Base-by-base conservation (phyloP, 192 early-diverging fungal species). In the Chytriomyces sp. region DNA sequence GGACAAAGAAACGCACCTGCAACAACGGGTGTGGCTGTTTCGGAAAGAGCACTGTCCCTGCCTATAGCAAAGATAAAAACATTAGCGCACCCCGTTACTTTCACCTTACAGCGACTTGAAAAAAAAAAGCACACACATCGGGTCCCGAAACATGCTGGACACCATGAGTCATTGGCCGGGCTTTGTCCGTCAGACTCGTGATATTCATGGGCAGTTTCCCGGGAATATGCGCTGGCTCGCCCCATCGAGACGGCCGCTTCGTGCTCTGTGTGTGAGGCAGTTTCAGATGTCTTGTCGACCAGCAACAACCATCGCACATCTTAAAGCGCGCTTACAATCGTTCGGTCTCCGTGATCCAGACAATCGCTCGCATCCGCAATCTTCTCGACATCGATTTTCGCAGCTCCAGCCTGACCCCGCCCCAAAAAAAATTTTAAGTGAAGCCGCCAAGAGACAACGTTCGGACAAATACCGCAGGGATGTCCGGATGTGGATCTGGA, bases 21-120 rank as follows among this genome's bases (percentile, higher is more conserved):
- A 72, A 59, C 16, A 71, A 20, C 16, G 59, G 78, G 45, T 79
- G 64, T 44, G 63, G 48, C 44, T 28, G 61, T 48, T 75, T 48
- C 5, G 81, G 81, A 20, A 76, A 82, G 9, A 82, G n/a, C 0
- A 82, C 81, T 60, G 79, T 75, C 8, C 64, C 78, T 44, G 73
- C 81, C 80, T 82, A 43, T 7, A 75, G 46, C 11, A 35, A 60
- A 3, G 23, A 11, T 35, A 63, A 9, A 79, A 50, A 61, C 7
- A 23, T 50, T 5, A 7, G 45, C 28, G 16, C 50, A 24, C 2
- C 20, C 35, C 16, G 7, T 16, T 18, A 48, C 45, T 61, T 35
- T 35, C 35, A 1, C 35, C 35, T 35, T 35, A 35, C 35, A 35
- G 35, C 35, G 35, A 35, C 35, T 35, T 35, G 0, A 35, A 35